These are phyloP conservation scores for Microbotryomycetes sp. DNA, from an alignment of 1,284 basidiomycete genomes.

Conservation along the genomic window DNA sequence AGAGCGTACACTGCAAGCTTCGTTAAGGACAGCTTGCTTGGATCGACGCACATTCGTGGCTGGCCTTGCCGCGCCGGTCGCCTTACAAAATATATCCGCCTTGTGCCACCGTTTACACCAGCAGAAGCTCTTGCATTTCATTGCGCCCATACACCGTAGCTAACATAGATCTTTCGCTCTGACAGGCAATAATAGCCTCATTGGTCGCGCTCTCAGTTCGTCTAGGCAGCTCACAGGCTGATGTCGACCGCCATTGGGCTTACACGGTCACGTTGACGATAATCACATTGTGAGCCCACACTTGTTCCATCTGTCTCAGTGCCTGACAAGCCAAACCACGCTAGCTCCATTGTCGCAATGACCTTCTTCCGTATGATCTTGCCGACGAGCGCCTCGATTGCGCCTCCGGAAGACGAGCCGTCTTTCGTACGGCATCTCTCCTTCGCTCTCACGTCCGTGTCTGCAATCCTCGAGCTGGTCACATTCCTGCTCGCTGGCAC, in stretches of 20 bases:
- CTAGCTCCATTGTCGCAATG: constrained; percentile 22
- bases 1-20: no score
- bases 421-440: constrained; percentile 22
- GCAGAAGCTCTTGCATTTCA: no score
- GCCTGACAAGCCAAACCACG: constrained; percentile 17
- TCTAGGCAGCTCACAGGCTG: constrained; percentile 42
- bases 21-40: no score
- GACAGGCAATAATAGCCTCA: no score
- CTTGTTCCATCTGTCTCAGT: background rate
- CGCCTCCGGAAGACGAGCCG: constrained; percentile 1
- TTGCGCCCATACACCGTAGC: no score
- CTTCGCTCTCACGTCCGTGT: constrained; percentile 47
- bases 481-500: constrained; percentile 50
- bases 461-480: constrained; percentile 50
- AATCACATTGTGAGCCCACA: constrained; percentile 45
- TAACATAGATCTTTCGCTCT: no score
- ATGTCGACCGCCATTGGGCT: constrained; percentile 51
- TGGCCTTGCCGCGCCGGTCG: no score
- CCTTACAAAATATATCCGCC: no score
- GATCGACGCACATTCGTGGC: no score
- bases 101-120: no score
- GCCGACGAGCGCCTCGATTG: constrained; percentile 13
- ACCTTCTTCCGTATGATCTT: constrained; percentile 17
- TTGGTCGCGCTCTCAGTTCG: no score
- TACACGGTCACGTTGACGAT: constrained; percentile 59